phyloP scores from a whole-genome alignment of 2,329 filamentous ascomycete species.

The Hypoxylon sp. region DNA sequence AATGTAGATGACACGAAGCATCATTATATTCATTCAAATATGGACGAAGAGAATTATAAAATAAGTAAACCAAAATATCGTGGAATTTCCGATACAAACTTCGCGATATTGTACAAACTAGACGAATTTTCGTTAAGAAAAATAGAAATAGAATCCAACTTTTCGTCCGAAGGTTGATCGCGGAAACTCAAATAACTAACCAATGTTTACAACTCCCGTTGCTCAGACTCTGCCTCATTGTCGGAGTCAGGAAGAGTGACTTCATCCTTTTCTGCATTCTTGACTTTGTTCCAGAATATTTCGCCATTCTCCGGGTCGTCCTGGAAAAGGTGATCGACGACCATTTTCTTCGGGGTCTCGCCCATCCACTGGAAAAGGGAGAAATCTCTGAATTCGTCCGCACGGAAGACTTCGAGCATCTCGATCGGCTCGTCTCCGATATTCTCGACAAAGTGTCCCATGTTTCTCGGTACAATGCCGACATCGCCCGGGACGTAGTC shows the following conservation, averaged over 20 bases:
- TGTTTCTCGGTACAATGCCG: constrained; percentile 81
- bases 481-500: constrained; percentile 83
- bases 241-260: constrained; percentile 58
- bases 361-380: constrained; percentile 83
- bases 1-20: not conserved
- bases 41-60: not conserved
- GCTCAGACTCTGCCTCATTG: constrained; percentile 12
- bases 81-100: not conserved
- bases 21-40: not conserved
- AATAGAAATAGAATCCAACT: not conserved
- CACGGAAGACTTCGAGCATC: constrained; percentile 82
- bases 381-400: constrained; percentile 80
- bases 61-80: not conserved
- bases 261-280: constrained; percentile 73
- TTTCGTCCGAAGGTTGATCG: not conserved
- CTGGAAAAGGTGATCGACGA: constrained; percentile 76
- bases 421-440: constrained; percentile 82
- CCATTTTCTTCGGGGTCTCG: constrained; percentile 76
- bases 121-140: not conserved
- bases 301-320: constrained; percentile 72
- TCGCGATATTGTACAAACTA: constrained; percentile 7
- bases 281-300: constrained; percentile 73
- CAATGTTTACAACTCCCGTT: constrained; percentile 43
- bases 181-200: not conserved
- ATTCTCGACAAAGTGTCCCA: constrained; percentile 88